phyloP scores from a whole-genome alignment of 23 red algal genomes.

The Cyanidioschyzon merolae region DNA sequence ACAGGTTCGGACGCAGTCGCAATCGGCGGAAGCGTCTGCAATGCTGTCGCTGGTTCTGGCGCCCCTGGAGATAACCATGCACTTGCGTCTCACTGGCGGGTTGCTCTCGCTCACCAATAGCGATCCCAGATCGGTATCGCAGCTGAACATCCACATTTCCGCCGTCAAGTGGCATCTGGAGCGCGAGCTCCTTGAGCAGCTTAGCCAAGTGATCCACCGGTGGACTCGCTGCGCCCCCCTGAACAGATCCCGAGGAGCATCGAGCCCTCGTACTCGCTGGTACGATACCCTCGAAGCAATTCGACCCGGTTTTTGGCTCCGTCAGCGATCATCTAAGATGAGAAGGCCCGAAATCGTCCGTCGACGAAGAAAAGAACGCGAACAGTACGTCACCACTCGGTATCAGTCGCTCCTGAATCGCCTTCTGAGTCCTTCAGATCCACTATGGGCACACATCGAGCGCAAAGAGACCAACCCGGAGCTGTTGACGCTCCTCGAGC shows the following conservation, averaged over 20 bases:
- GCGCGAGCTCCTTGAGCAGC: neutral
- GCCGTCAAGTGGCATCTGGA: neutral
- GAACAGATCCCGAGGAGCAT: too few relatives aligned
- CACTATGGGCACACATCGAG: neutral
- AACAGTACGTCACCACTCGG: neutral
- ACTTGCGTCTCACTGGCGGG: neutral
- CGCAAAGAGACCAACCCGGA: neutral
- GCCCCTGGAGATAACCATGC: neutral
- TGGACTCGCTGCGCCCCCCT: too few relatives aligned
- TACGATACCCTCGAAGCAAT: neutral
- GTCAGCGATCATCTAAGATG: neutral
- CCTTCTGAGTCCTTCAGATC: neutral
- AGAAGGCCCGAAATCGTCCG: neutral
- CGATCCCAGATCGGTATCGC: neutral
- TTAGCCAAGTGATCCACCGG: too few relatives aligned
- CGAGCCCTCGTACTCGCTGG: neutral
- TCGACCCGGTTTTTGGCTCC: neutral
- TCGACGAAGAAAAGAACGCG: neutral
- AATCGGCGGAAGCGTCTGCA: too few relatives aligned
- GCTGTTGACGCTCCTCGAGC: neutral
- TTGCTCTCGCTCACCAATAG: neutral
- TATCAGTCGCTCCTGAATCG: neutral
- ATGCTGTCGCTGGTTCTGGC: too few relatives aligned
- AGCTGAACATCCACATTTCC: neutral
- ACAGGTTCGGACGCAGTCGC: too few relatives aligned